Evolutionary conservation across 1,284 basidiomycete species (phyloP).

Genomic region (Gastroboletus turbinatus): DNA sequence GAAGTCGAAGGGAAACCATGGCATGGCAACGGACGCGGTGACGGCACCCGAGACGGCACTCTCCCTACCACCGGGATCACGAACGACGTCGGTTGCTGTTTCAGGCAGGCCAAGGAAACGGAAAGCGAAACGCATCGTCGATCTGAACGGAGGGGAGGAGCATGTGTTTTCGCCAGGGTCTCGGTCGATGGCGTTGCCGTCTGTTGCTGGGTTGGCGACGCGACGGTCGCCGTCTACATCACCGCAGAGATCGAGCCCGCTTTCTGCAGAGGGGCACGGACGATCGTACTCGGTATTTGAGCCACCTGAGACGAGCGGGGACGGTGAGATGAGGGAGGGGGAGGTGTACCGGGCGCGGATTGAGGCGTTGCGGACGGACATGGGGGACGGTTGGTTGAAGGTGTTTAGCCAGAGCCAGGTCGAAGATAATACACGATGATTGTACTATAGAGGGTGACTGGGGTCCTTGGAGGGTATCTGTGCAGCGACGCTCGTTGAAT

Average conservation of each 20-base stretch:
- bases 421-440: slow-evolving; percentile 1
- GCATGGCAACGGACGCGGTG: slow-evolving; percentile 33
- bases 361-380: slow-evolving; percentile 79
- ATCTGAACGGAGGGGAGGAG: slow-evolving; percentile 49
- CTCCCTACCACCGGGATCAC: slow-evolving; percentile 43
- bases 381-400: slow-evolving; percentile 86
- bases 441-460: slow-evolving; percentile 24
- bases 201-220: slow-evolving; percentile 17
- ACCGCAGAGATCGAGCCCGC: slow-evolving; percentile 43
- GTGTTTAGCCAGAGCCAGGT: slow-evolving; percentile 68
- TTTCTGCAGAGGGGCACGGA: slow-evolving; percentile 18
- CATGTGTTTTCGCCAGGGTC: slow-evolving; percentile 31
- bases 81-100: slow-evolving; percentile 42
- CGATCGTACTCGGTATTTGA: slow-evolving; percentile 53
- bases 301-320: slow-evolving; percentile 33
- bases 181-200: slow-evolving; percentile 4
- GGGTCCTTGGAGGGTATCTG: slow-evolving; percentile 24
- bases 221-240: slow-evolving; percentile 45
- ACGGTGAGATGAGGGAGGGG: slow-evolving; percentile 42
- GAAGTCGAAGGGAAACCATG: slow-evolving; percentile 21
- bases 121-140: slow-evolving; percentile 69
- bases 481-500: slow-evolving; percentile 18
- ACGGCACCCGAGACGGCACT: slow-evolving; percentile 27
- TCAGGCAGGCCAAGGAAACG: slow-evolving; percentile 50
- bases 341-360: slow-evolving; percentile 76